Evolutionary conservation across 345 rosid genomes (phyloP).

Genomic region (Boechera stricta): DNA sequence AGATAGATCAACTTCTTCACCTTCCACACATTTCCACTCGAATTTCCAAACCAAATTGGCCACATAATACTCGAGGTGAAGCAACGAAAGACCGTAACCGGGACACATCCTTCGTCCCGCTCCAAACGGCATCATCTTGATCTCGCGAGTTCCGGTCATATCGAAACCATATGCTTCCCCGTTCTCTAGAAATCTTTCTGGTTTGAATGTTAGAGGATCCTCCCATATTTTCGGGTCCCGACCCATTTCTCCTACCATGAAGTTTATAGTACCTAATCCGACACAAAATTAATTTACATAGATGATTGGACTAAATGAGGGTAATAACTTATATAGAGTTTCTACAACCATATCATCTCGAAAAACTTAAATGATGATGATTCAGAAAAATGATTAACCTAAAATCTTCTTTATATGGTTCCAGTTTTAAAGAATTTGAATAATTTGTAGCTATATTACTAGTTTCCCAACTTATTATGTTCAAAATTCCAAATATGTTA

Average conservation of each 20-base stretch:
- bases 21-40: constrained; percentile 48
- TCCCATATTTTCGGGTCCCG: constrained; percentile 46
- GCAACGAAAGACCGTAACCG: constrained; percentile 43
- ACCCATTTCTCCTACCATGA: constrained; percentile 51
- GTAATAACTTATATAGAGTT: background rate
- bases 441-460: background rate
- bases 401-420: background rate
- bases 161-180: constrained; percentile 43
- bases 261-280: constrained; percentile 41
- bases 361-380: background rate
- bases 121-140: constrained; percentile 51
- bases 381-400: too few species aligned
- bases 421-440: background rate
- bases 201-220: constrained; percentile 44
- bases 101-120: constrained; percentile 51
- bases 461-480: background rate
- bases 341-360: background rate
- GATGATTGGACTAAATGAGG: background rate
- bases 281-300: background rate
- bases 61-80: constrained; percentile 41
- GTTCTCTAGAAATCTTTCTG: constrained; percentile 44
- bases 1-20: constrained; percentile 45
- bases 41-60: constrained; percentile 49
- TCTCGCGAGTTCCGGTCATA: constrained; percentile 49
- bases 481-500: background rate